Conservation (phyloP, 371 early-diverging fungal genomes). For the Apophysomyces sp. region DNA sequence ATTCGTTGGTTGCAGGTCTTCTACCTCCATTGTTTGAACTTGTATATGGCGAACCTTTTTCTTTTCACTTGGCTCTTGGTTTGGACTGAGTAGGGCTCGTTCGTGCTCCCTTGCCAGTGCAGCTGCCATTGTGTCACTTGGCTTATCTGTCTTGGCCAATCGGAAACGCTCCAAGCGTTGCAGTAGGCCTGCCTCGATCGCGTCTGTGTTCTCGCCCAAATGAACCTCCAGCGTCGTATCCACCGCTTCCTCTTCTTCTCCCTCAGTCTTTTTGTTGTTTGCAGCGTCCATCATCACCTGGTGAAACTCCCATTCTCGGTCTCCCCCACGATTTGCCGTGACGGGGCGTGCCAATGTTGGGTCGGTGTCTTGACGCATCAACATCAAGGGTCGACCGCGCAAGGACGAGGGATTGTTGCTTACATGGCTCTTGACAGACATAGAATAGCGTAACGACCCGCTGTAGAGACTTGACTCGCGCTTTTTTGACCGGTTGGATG, state of each 20-base stretch:
- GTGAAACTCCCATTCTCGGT: background rate
- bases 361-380: slow-evolving; percentile 14
- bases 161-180: slow-evolving; percentile 34
- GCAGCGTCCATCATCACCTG: background rate
- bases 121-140: slow-evolving; percentile 37
- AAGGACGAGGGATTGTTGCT: slow-evolving; percentile 13
- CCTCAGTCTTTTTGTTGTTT: background rate
- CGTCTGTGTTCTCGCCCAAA: slow-evolving; percentile 13
- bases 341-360: background rate
- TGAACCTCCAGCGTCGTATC: background rate
- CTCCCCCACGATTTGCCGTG: background rate
- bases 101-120: slow-evolving; percentile 39
- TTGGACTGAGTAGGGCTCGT: slow-evolving; percentile 24
- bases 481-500: slow-evolving; percentile 22
- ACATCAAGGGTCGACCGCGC: slow-evolving; percentile 8
- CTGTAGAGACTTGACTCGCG: slow-evolving; percentile 42
- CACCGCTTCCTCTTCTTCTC: slow-evolving; percentile 9
- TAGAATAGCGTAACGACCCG: slow-evolving; percentile 33
- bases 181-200: slow-evolving; percentile 30
- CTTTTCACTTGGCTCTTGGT: background rate
- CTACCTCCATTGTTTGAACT: slow-evolving; percentile 17
- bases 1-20: too few relatives aligned
- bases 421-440: slow-evolving; percentile 23
- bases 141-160: slow-evolving; percentile 19
- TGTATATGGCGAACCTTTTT: slow-evolving; percentile 18